These are phyloP conservation scores for Adiantum capillusveneris DNA, from an alignment of 75 land plant species.

Conservation along the genomic window DNA sequence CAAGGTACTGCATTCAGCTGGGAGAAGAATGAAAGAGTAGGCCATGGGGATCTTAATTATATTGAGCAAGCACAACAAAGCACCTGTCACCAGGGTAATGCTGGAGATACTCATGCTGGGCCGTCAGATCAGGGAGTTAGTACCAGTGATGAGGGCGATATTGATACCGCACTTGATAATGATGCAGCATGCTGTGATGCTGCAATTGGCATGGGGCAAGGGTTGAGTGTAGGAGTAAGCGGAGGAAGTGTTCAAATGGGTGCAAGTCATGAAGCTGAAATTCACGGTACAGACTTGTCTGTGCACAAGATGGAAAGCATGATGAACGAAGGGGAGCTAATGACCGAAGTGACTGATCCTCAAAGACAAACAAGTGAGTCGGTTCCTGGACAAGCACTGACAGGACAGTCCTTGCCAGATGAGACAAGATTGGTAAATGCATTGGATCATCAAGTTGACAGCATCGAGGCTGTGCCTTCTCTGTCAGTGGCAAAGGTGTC, in stretches of 20 bases:
- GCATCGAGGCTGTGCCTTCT: slow-evolving; percentile 58
- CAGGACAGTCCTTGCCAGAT: slow-evolving; percentile 71
- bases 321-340: slow-evolving; percentile 73
- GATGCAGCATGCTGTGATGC: slow-evolving; percentile 15
- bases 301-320: slow-evolving; percentile 56
- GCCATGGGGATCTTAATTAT: slow-evolving; percentile 51
- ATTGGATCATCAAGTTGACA: slow-evolving; percentile 45
- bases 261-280: slow-evolving; percentile 93
- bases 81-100: slow-evolving; percentile 40
- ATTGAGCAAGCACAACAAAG: slow-evolving; percentile 79
- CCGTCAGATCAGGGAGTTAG: slow-evolving; percentile 54
- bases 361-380: slow-evolving; percentile 76
- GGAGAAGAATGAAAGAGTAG: slow-evolving; percentile 28
- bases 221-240: slow-evolving; percentile 75
- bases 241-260: slow-evolving; percentile 91
- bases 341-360: slow-evolving; percentile 62
- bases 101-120: slow-evolving; percentile 16
- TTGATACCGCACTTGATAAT: slow-evolving; percentile 58
- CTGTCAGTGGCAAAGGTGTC: slow-evolving; percentile 55
- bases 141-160: slow-evolving; percentile 71
- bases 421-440: slow-evolving; percentile 52
- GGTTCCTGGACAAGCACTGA: slow-evolving; percentile 61
- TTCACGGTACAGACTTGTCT: slow-evolving; percentile 62
- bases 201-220: slow-evolving; percentile 42
- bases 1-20: slow-evolving; percentile 49